Percentiles rank a stretch among this genome's conserved stretches.
These are phyloP conservation scores for Rhizopogon sp. DNA, from an alignment of 768 basidiomycete genomes.

Conservation along the genomic window DNA sequence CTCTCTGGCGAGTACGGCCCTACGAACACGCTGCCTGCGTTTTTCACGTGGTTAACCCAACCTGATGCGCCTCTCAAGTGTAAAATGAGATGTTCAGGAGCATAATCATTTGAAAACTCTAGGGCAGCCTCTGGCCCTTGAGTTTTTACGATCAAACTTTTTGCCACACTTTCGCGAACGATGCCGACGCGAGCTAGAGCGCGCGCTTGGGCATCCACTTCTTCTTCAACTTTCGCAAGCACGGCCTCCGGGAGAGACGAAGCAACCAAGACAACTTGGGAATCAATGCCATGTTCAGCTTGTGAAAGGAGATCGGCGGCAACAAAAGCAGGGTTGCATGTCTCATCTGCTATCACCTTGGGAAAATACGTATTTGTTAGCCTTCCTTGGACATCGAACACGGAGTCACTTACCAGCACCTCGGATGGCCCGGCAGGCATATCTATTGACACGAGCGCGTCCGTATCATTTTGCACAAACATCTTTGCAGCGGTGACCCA, in stretches of 20 bases:
- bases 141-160: conserved; percentile 84
- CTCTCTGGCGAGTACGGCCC: conserved; percentile 95
- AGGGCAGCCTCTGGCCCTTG: conserved; percentile 70
- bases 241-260: conserved; percentile 60
- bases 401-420: conserved; percentile 62
- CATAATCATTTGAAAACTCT: conserved; percentile 92
- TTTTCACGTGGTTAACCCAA: conserved; percentile 65
- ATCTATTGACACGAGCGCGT: conserved; percentile 94
- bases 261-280: conserved; percentile 92
- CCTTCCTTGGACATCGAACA: conserved; percentile 29
- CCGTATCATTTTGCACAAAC: conserved; percentile 97
- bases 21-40: conserved; percentile 96
- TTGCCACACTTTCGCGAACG: conserved; percentile 80
- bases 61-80: conserved; percentile 73
- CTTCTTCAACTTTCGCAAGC: conserved; percentile 72
- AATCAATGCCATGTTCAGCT: conserved; percentile 97
- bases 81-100: conserved; percentile 95
- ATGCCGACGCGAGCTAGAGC: conserved; percentile 88
- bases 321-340: conserved; percentile 83
- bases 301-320: conserved; percentile 97
- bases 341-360: conserved; percentile 91
- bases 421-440: conserved; percentile 99
- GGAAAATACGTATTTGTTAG: conserved; percentile 21
- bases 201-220: conserved; percentile 83
- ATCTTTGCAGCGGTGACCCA: conserved; percentile 99